Evolutionary conservation across 2,329 filamentous ascomycete species (phyloP), one percentile per base, ranked within the genome.

Genomic region (Penicillium sp.): DNA sequence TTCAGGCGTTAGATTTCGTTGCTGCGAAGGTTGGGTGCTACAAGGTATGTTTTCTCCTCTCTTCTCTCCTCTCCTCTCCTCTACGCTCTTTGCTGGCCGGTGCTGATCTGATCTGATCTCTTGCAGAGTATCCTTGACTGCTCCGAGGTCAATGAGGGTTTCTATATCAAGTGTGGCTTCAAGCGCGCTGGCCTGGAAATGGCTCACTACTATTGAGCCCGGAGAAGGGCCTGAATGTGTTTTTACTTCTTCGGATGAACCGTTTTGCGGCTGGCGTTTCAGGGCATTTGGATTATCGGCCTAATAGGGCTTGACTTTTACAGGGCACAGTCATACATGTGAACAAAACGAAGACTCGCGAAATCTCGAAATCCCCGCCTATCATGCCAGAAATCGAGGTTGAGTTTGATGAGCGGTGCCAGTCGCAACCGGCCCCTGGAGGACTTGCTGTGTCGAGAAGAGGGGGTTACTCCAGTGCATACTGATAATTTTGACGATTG

Each of bases 101-200:
- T 32, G 51, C 46, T 49, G 33, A 49, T 27, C 27, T 2, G 15
- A 30, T 20, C 17, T 7, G 2, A n/a, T 29, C 17, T 30, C 44
- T 9, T 54, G 41, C 55, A 94, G 87, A 91, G 86, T 60, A 97
- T 99, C 63, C 83, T 97, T 59, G 93, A 97, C 75, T 99, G 94
- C 79, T 95, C 89, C 61, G 93, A 97, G 75, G 85, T 88, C 64
- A 99, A 97, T 72, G 91, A 96, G 74, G 93, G 92, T 18, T 97
- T 99, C 79, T 99, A 99, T 73, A 82, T 96, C 73, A 97, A 97
- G 82, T 97, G 94, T 75, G 93, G 93, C 52, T 97, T 96, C 75
- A 88, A 91, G 75, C 81, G 91, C 56, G 93, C 91, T 23, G 94
- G 94, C 13, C 77, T 97, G 50, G 90, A 99, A 76, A 97, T 99